Evolutionary conservation across 2,329 filamentous ascomycete species (phyloP), one percentile per base, ranked within the genome.

Genomic region (Alternaria hordeiaustralica): DNA sequence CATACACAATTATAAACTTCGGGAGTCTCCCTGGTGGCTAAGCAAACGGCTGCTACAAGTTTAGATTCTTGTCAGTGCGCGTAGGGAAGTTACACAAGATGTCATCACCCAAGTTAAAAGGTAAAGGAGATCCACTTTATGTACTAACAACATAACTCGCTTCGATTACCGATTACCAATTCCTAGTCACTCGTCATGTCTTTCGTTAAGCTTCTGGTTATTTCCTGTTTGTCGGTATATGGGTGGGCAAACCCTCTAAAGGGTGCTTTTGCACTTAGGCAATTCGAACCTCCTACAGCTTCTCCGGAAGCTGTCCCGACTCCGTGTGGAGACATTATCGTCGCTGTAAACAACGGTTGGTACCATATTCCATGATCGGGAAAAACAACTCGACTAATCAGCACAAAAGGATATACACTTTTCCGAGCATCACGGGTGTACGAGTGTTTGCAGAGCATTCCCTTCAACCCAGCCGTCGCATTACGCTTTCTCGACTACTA

Each of bases 401-500:
- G 10, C n/a, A 15, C 8, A 7, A 1, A n/a, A 36, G 33, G n/a
- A 1, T 36, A 36, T n/a, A 36, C 33, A 36, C 33, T 36, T 2
- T 36, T 36, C 33, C 15, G n/a, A 15, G 33, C 33, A 6, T 36
- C 33, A n/a, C n/a, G 33, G 33, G 67, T 58, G 6, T 70, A 64
- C 33, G 54, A 50, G 33, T 86, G 84, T 61, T 73, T 85, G 10
- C 77, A 66, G 3, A 81, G 72, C 23, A 81, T 85, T 7, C 83
- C 84, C 0, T 84, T 86, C 66, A 80, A 83, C 55, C 25, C 76
- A 4, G 82, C 80, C 7, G 80, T 83, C 2, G 83, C 83, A 3
- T 69, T 77, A 6, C 73, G 80, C 2, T 83, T 85, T 59, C 61
- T 85, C 5, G 63, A 79, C 7, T 85, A 85, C 61, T 81, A 79